Conservation (phyloP, 257 asterid genomes). For the Cordia subcordata region DNA sequence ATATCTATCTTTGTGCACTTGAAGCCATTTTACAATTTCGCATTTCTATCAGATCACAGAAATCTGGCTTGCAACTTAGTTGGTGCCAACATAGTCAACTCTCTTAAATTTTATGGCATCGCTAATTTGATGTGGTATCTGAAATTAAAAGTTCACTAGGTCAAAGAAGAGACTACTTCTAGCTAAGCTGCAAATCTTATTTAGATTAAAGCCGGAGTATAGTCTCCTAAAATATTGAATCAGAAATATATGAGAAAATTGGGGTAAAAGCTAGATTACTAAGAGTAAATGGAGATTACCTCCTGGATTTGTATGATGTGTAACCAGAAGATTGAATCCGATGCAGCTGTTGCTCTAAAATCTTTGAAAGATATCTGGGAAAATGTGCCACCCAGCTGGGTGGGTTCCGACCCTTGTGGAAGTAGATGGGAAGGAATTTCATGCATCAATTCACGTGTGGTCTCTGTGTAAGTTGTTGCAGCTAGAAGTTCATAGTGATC, state of each 20-base stretch:
- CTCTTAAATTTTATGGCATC: no score
- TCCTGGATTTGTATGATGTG: background rate
- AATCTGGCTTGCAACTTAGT: no score
- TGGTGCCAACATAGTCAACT: no score
- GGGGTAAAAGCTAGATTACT: background rate
- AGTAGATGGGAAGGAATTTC: slow-evolving; percentile 57
- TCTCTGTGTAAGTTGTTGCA: slow-evolving; percentile 41
- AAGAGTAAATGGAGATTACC: background rate
- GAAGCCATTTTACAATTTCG: no score
- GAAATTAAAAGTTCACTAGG: no score
- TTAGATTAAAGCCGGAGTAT: no score
- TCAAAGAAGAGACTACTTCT: no score
- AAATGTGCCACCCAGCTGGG: slow-evolving; percentile 66
- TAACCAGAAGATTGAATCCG: slow-evolving; percentile 5
- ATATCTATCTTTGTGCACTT: no score
- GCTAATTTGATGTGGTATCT: no score
- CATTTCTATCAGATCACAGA: no score
- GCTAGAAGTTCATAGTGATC: background rate
- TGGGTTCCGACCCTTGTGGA: slow-evolving; percentile 67
- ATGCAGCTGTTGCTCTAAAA: slow-evolving; percentile 45
- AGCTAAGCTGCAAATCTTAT: no score
- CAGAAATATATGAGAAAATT: background rate
- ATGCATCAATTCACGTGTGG: slow-evolving; percentile 44
- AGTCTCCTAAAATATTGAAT: no score
- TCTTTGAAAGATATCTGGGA: slow-evolving; percentile 39